Evolutionary conservation across 202 grass and related monocot species (phyloP).

Genomic region (Digitaria exilis): DNA sequence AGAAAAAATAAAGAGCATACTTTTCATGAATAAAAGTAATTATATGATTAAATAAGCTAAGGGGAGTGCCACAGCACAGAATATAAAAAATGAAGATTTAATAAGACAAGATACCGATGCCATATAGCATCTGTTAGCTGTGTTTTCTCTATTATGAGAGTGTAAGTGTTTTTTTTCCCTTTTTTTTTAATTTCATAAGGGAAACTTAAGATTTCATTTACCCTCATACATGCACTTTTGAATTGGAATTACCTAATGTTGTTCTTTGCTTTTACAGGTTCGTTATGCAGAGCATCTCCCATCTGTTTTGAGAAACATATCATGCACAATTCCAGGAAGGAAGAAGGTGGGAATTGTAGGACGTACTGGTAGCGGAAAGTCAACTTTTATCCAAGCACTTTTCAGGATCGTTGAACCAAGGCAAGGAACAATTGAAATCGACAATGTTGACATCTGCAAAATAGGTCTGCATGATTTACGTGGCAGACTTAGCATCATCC

Average conservation of each 20-base stretch:
- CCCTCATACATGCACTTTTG: not conserved
- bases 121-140: not conserved
- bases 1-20: not conserved
- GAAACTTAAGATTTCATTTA: not conserved
- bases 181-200: too few species aligned
- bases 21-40: not conserved
- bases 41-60: not conserved
- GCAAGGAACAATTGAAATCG: conserved; percentile 81
- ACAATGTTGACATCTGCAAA: conserved; percentile 84
- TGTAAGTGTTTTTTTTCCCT: conserved; percentile 5
- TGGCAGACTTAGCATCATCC: conserved; percentile 90
- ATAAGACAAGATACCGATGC: conserved; percentile 1
- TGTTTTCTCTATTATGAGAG: conserved; percentile 6
- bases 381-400: conserved; percentile 92
- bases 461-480: conserved; percentile 94
- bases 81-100: not conserved
- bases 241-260: conserved; percentile 16
- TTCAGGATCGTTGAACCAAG: conserved; percentile 91
- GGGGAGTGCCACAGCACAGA: not conserved
- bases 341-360: conserved; percentile 97
- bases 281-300: conserved; percentile 96
- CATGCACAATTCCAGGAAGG: conserved; percentile 86
- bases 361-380: conserved; percentile 92
- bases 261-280: conserved; percentile 66
- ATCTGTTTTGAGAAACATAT: conserved; percentile 88